These are phyloP conservation scores for Arthrobotrys pseudoclavata DNA, from an alignment of 2,329 filamentous ascomycete species.

Conservation along the genomic window DNA sequence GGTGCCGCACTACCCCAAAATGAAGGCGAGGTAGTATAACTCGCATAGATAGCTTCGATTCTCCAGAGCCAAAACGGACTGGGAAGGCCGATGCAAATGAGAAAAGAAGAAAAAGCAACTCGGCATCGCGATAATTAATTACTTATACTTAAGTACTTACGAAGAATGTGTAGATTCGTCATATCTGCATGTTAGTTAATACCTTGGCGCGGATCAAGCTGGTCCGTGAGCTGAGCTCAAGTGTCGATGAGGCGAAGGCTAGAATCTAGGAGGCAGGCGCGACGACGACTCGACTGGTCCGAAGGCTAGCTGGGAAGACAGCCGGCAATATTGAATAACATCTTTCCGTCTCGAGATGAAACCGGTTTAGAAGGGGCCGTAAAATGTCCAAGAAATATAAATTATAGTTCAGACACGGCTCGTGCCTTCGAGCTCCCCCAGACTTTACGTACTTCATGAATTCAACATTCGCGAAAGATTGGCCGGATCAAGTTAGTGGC, in stretches of 20 bases:
- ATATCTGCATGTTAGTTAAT: conserved; percentile 28
- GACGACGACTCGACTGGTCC: conserved; percentile 9
- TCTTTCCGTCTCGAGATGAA: conserved; percentile 25
- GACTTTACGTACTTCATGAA: conserved; percentile 14
- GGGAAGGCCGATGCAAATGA: conserved; percentile 2
- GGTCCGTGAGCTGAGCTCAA: conserved; percentile 42
- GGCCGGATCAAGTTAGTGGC: conserved; percentile 51
- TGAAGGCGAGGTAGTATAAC: conserved; percentile 16
- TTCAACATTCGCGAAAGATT: conserved; percentile 25
- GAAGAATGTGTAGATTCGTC: conserved; percentile 4
- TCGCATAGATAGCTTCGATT: not conserved
- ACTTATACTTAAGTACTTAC: not conserved
- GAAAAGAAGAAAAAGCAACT: not conserved
- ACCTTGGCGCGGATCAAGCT: conserved; percentile 45
- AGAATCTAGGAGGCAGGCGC: conserved; percentile 55
- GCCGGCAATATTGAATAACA: conserved; percentile 20
- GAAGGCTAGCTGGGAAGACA: conserved; percentile 27
- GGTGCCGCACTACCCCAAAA: conserved; percentile 52
- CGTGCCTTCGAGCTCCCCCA: conserved; percentile 19
- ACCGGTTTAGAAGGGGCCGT: conserved; percentile 16
- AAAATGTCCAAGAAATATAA: conserved; percentile 18
- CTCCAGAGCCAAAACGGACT: conserved; percentile 11
- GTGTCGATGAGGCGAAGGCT: conserved; percentile 39
- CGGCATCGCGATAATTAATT: conserved; percentile 8
- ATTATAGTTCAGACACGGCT: conserved; percentile 33